Percentiles rank a stretch among this genome's conserved stretches.
phyloP scores from a whole-genome alignment of 1,284 basidiomycete species.

The Psilocybe mexicana region DNA sequence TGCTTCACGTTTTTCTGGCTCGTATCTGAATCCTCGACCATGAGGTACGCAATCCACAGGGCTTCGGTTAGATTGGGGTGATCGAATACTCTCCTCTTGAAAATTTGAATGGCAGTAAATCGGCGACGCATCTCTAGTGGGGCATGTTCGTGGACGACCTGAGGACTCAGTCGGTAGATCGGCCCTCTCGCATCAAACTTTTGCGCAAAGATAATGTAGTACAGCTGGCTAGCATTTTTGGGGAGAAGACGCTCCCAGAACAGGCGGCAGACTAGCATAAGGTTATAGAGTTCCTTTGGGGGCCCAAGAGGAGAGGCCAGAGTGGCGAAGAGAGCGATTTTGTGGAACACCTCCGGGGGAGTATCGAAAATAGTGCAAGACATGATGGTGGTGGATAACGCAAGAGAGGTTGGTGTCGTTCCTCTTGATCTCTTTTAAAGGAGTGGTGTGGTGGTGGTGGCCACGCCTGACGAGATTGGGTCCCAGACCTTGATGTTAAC shows the following conservation, averaged over 20 bases:
- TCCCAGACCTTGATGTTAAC: slow-evolving; percentile 17
- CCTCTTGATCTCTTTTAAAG: slow-evolving; percentile 10
- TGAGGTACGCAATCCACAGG: slow-evolving; percentile 58
- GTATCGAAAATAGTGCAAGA: slow-evolving; percentile 27
- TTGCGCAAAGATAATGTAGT: slow-evolving; percentile 29
- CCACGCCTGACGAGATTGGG: slow-evolving; percentile 6
- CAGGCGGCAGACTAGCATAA: slow-evolving; percentile 34
- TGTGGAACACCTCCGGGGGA: slow-evolving; percentile 35
- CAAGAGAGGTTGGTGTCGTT: background rate
- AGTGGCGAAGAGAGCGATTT: slow-evolving; percentile 33
- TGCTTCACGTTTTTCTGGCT: slow-evolving; percentile 56
- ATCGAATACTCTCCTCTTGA: slow-evolving; percentile 37
- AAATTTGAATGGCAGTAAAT: slow-evolving; percentile 41
- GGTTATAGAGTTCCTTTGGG: slow-evolving; percentile 30
- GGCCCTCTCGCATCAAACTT: slow-evolving; percentile 34
- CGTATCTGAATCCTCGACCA: slow-evolving; percentile 55
- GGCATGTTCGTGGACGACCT: slow-evolving; percentile 29
- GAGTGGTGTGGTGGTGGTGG: background rate
- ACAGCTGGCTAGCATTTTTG: slow-evolving; percentile 25
- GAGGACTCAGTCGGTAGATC: slow-evolving; percentile 26
- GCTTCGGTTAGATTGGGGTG: slow-evolving; percentile 41
- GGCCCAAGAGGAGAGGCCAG: slow-evolving; percentile 31
- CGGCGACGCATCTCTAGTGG: slow-evolving; percentile 42
- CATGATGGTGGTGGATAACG: slow-evolving; percentile 21
- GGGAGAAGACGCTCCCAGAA: slow-evolving; percentile 18